These are phyloP conservation scores for Euryodendron excelsum DNA, from an alignment of 148 eudicot genomes.

Conservation along the genomic window DNA sequence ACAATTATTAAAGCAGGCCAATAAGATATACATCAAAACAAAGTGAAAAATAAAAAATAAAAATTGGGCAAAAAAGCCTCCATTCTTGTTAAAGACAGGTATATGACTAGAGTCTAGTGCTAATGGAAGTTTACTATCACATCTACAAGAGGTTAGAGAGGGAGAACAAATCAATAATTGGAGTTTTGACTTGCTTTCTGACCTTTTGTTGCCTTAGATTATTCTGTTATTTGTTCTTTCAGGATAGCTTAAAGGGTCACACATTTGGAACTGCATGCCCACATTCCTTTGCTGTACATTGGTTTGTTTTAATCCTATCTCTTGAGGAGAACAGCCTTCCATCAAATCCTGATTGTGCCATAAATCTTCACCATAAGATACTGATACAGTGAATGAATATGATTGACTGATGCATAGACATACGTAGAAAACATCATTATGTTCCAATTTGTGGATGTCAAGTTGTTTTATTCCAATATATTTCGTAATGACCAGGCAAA, in stretches of 20 bases:
- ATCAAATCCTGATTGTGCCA: no score
- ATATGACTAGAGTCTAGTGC: not conserved
- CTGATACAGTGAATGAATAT: no score
- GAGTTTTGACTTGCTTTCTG: constrained; percentile 6
- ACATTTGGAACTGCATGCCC: not conserved
- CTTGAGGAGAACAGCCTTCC: no score
- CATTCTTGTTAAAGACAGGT: not conserved
- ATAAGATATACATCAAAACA: not conserved
- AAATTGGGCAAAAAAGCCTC: no score
- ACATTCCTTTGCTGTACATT: no score
- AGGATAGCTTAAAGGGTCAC: not conserved
- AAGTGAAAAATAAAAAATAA: not conserved
- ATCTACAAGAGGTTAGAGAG: not conserved
- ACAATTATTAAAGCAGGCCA: not conserved
- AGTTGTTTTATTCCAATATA: not conserved
- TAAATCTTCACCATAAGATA: no score
- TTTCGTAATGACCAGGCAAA: not conserved
- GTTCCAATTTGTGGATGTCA: no score
- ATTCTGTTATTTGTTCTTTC: no score
- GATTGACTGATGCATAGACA: not conserved
- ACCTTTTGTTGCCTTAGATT: not conserved
- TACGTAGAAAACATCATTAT: not conserved
- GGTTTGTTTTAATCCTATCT: no score
- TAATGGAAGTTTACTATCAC: not conserved
- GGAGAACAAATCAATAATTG: not conserved